Percentiles rank a stretch among this genome's conserved stretches.
Conservation (phyloP, 2,329 filamentous ascomycete species). For the Colletotrichum sp. region DNA sequence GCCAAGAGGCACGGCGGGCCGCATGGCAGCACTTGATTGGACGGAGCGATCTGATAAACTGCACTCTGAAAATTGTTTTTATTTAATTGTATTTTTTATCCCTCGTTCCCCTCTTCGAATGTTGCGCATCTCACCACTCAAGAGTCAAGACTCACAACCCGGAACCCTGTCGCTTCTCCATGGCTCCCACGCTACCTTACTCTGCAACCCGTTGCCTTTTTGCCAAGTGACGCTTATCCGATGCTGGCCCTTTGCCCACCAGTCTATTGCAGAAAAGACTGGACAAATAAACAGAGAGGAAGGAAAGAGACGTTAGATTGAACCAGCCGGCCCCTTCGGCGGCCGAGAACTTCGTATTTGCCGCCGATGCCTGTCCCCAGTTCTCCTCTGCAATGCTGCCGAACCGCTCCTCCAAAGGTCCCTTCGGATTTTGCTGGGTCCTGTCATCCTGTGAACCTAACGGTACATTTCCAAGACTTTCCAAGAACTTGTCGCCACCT, state of each 20-base stretch:
- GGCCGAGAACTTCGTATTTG: conserved; percentile 11
- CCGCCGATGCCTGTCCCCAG: background rate
- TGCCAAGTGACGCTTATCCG: conserved; percentile 4
- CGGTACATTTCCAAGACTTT: background rate
- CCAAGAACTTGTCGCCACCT: background rate
- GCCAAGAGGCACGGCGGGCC: conserved; percentile 4
- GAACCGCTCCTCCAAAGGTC: background rate
- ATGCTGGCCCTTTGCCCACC: background rate
- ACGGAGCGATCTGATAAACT: conserved; percentile 10
- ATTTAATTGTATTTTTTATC: background rate
- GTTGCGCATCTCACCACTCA: background rate
- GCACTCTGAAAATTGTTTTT: background rate
- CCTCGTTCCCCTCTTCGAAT: background rate
- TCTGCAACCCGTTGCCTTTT: background rate
- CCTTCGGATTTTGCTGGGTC: background rate
- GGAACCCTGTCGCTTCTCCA: background rate
- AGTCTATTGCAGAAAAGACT: background rate
- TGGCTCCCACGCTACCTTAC: background rate
- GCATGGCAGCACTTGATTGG: background rate
- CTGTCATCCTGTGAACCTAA: background rate
- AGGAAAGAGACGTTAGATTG: background rate
- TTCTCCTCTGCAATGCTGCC: background rate
- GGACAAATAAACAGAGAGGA: background rate
- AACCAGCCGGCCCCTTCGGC: background rate
- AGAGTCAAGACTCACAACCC: background rate